A percentile compares a stretch with the other conserved stretches of the same genome.
Evolutionary conservation across 805 yeast genomes (phyloP).

Genomic region (Candida sithepensis): DNA sequence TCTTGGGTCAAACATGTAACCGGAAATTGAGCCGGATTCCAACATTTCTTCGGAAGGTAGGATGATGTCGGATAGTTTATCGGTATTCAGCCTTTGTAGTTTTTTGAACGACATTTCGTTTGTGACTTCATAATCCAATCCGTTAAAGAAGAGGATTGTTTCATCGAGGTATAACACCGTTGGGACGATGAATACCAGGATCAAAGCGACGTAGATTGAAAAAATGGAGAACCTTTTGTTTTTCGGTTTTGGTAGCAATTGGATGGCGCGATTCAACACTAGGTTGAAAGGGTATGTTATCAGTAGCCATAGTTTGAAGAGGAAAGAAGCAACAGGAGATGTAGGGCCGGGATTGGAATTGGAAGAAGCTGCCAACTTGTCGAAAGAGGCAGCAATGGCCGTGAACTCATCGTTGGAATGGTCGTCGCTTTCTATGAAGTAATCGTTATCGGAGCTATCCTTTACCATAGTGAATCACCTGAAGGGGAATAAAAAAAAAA

Average conservation of each 20-base stretch:
- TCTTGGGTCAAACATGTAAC: conserved; percentile 29
- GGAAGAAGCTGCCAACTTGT: not conserved
- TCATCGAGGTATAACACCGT: conserved; percentile 16
- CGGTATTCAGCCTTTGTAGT: conserved; percentile 12
- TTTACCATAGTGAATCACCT: too few species aligned
- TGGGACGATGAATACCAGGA: conserved; percentile 15
- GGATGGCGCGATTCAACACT: conserved; percentile 4
- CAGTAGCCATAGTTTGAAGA: not conserved
- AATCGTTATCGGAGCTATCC: not conserved
- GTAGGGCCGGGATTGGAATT: not conserved
- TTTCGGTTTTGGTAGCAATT: conserved; percentile 7
- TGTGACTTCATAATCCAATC: conserved; percentile 10
- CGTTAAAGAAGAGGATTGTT: conserved; percentile 7
- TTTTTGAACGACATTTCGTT: conserved; percentile 11
- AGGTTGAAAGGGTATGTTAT: conserved; percentile 9
- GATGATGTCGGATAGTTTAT: conserved; percentile 45
- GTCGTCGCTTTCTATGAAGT: not conserved
- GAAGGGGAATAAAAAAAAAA: not conserved
- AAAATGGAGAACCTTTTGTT: conserved; percentile 13
- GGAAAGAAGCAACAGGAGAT: not conserved
- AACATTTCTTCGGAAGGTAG: conserved; percentile 49
- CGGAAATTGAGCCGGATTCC: not conserved
- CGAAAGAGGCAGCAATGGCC: not conserved
- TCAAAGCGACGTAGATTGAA: conserved; percentile 11
- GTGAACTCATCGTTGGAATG: not conserved